Evolutionary conservation across 192 early-diverging fungal genomes (phyloP).

Genomic region (Lunasporangiospora selenospora): DNA sequence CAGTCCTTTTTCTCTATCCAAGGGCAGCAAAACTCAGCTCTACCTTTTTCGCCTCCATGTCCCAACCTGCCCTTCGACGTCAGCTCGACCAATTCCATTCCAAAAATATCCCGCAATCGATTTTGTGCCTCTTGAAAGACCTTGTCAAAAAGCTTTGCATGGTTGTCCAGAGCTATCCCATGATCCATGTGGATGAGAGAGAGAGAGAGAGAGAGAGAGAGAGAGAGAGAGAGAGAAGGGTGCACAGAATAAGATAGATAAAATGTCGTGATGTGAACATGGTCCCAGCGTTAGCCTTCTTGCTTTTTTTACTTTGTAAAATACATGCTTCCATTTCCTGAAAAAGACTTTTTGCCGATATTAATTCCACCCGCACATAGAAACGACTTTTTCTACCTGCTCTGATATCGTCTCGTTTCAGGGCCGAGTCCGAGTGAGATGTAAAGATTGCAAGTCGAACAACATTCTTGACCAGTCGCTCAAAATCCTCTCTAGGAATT

Average conservation of each 20-base stretch:
- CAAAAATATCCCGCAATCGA: constrained; percentile 60
- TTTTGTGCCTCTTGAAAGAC: constrained; percentile 59
- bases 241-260: too few species aligned
- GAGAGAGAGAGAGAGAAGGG: not conserved
- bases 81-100: constrained; percentile 68
- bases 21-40: not conserved
- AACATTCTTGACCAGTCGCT: constrained; percentile 64
- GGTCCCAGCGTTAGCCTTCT: too few species aligned
- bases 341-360: too few species aligned
- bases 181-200: too few species aligned
- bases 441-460: constrained; percentile 67
- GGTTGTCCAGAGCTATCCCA: constrained; percentile 56
- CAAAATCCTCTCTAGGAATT: constrained; percentile 55
- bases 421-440: constrained; percentile 54
- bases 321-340: too few species aligned
- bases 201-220: not conserved
- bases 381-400: too few species aligned
- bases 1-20: not conserved
- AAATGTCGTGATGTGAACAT: too few species aligned
- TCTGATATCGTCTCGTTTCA: constrained; percentile 71
- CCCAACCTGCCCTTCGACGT: constrained; percentile 42
- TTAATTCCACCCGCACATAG: too few species aligned
- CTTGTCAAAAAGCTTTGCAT: constrained; percentile 47
- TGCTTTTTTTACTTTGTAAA: too few species aligned
- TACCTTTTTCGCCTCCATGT: constrained; percentile 29